A percentile compares a stretch with the other conserved stretches of the same genome.
These are phyloP conservation scores for Schizochytrium sp. DNA, from an alignment of 108 stramenopile genomes.

Conservation along the genomic window DNA sequence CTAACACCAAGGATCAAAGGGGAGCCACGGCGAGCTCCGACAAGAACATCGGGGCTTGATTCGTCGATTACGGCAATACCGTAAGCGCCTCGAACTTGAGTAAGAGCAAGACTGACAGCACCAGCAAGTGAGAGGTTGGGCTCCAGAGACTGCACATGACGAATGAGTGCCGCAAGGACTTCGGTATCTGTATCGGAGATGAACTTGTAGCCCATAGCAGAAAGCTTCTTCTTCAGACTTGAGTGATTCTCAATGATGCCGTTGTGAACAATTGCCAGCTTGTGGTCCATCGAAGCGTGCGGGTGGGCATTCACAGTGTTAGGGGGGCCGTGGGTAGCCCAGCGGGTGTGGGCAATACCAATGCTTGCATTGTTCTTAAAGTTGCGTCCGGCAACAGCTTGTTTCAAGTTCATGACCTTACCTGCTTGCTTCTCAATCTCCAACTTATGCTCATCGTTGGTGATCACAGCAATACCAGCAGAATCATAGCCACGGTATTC, in stretches of 20 bases:
- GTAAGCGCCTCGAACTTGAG: slow-evolving; percentile 91
- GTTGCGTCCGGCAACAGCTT: slow-evolving; percentile 83
- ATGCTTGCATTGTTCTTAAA: slow-evolving; percentile 73
- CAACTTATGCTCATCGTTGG: slow-evolving; percentile 64
- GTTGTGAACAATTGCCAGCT: slow-evolving; percentile 98
- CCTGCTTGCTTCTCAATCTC: slow-evolving; percentile 91
- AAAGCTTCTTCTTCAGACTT: slow-evolving; percentile 86
- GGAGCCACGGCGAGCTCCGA: slow-evolving; percentile 96
- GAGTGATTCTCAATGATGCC: slow-evolving; percentile 97
- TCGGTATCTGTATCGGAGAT: slow-evolving; percentile 96
- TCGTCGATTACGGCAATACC: slow-evolving; percentile 84
- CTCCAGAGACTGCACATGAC: slow-evolving; percentile 76
- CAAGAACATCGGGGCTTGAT: slow-evolving; percentile 88
- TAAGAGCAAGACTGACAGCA: slow-evolving; percentile 87
- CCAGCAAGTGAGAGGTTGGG: slow-evolving; percentile 70
- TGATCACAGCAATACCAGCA: slow-evolving; percentile 93
- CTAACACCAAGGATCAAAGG: slow-evolving; percentile 96
- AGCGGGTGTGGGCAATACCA: slow-evolving; percentile 98
- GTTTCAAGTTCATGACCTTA: slow-evolving; percentile 90
- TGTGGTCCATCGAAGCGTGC: slow-evolving; percentile 90
- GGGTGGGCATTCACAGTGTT: slow-evolving; percentile 99
- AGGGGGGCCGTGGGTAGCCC: slow-evolving; percentile 99
- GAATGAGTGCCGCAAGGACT: slow-evolving; percentile 96
- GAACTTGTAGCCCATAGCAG: slow-evolving; percentile 81
- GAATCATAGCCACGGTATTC: slow-evolving; percentile 98